These are phyloP conservation scores for Sesbania bispinosa DNA, from an alignment of 306 rosid genomes.

Conservation along the genomic window DNA sequence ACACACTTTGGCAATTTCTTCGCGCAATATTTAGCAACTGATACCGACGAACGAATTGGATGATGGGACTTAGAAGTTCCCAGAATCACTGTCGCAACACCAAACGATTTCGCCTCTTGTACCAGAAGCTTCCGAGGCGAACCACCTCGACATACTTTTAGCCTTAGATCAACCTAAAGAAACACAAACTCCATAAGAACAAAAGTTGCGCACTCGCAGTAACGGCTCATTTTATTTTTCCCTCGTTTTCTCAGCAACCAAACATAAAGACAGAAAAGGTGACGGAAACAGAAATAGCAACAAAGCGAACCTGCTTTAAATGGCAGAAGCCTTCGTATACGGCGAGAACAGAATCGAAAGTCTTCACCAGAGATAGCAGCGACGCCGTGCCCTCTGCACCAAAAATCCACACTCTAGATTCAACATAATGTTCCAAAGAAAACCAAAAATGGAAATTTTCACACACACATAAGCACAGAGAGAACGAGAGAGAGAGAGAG, in stretches of 20 bases:
- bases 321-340: slow-evolving; percentile 89
- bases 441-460: neutral
- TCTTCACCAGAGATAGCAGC: slow-evolving; percentile 65
- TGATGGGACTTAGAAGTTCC: slow-evolving; percentile 75
- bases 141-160: slow-evolving; percentile 70
- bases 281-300: neutral
- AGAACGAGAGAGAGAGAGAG: neutral
- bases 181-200: neutral
- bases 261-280: neutral
- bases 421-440: neutral
- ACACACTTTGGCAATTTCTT: slow-evolving; percentile 56
- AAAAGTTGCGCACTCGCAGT: neutral
- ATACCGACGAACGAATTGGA: slow-evolving; percentile 57
- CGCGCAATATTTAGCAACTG: slow-evolving; percentile 79
- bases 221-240: neutral
- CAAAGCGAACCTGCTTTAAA: slow-evolving; percentile 67
- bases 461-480: too few species aligned
- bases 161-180: slow-evolving; percentile 67
- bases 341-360: slow-evolving; percentile 77
- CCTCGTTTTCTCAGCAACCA: slow-evolving; percentile 16
- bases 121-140: slow-evolving; percentile 55
- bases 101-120: slow-evolving; percentile 51
- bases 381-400: slow-evolving; percentile 60
- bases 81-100: slow-evolving; percentile 54
- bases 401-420: neutral